Conservation (phyloP, 2,329 filamentous ascomycete species). For the Sporothrix humicola region DNA sequence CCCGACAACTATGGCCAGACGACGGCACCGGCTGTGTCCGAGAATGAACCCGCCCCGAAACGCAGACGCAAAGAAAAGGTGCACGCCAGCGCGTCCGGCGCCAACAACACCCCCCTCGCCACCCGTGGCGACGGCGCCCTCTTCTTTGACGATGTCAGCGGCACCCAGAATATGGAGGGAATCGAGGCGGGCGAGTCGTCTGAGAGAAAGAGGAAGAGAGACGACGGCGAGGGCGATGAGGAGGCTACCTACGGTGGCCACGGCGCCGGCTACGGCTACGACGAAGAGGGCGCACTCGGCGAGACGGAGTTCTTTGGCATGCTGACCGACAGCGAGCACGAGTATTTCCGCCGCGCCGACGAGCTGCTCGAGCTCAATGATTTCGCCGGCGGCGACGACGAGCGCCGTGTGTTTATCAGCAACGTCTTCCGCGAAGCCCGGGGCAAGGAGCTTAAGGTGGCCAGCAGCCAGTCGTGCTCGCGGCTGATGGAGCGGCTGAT, state of each 20-base stretch:
- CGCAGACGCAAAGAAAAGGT: background rate
- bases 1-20: conserved; percentile 36
- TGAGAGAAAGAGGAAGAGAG: conserved; percentile 12
- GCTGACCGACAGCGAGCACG: conserved; percentile 89
- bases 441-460: conserved; percentile 94
- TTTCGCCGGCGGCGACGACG: conserved; percentile 73
- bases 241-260: background rate
- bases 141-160: conserved; percentile 26
- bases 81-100: conserved; percentile 27
- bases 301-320: conserved; percentile 84
- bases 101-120: conserved; percentile 32
- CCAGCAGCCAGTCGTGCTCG: conserved; percentile 94
- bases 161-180: background rate
- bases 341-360: conserved; percentile 91
- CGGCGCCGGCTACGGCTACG: conserved; percentile 29
- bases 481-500: conserved; percentile 91
- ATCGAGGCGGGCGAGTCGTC: background rate
- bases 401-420: conserved; percentile 72
- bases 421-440: conserved; percentile 86
- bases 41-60: background rate
- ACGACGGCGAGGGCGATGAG: background rate
- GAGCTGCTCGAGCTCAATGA: conserved; percentile 89
- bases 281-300: conserved; percentile 16
- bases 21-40: background rate
- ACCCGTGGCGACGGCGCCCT: conserved; percentile 12